phyloP scores from a whole-genome alignment of 805 yeast species.

The Candida lessepsii region DNA sequence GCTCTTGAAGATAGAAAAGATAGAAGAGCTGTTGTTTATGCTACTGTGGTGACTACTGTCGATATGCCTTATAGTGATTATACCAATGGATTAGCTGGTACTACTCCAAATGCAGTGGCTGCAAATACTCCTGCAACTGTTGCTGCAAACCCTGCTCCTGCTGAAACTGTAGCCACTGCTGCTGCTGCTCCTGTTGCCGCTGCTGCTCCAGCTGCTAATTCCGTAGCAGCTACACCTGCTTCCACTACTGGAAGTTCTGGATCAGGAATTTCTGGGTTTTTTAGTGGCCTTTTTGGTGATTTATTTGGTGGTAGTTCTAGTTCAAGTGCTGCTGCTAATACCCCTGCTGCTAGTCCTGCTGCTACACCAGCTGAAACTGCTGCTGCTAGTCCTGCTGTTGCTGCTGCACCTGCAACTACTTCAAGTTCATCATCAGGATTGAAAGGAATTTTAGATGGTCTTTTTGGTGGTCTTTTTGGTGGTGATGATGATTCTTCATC shows the following conservation, averaged over 20 bases:
- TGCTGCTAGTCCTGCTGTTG: conserved; percentile 6
- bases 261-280: conserved; percentile 10
- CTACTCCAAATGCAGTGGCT: conserved; percentile 6
- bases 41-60: conserved; percentile 13
- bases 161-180: conserved; percentile 2
- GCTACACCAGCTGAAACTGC: conserved; percentile 7
- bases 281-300: conserved; percentile 11
- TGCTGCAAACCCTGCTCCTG: conserved; percentile 4
- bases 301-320: conserved; percentile 10
- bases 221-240: conserved; percentile 7
- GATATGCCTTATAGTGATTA: conserved; percentile 12
- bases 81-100: conserved; percentile 7
- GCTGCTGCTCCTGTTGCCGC: conserved; percentile 8
- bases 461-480: conserved; percentile 4
- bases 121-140: conserved; percentile 5
- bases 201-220: neutral
- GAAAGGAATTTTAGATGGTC: conserved; percentile 10
- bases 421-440: conserved; percentile 8
- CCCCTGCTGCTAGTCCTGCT: conserved; percentile 9
- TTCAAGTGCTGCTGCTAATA: conserved; percentile 16
- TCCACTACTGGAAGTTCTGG: conserved; percentile 1
- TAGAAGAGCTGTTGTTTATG: conserved; percentile 9
- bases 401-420: conserved; percentile 6
- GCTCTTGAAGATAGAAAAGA: neutral
- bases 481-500: conserved; percentile 3